phyloP scores from a whole-genome alignment of 768 basidiomycete species.

The Calocybe cyanea region DNA sequence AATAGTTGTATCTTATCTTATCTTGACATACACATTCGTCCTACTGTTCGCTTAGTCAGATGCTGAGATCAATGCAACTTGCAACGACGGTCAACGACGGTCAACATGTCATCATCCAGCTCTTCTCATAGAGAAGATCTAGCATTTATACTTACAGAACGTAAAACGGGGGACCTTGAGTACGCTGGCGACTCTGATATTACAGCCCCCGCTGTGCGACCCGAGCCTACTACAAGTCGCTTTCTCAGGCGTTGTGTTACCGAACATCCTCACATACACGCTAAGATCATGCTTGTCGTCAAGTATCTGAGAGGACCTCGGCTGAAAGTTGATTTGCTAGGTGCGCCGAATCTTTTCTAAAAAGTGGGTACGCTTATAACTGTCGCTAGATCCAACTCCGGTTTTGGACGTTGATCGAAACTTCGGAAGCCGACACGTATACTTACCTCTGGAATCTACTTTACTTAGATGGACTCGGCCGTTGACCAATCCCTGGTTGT shows the following conservation, averaged over 20 bases:
- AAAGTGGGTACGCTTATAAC: slow-evolving; percentile 29
- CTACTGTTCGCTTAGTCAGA: no score
- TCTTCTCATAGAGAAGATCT: no score
- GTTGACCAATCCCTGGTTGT: slow-evolving; percentile 49
- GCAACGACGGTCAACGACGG: no score
- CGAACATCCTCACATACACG: slow-evolving; percentile 17
- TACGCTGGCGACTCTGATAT: slow-evolving; percentile 14
- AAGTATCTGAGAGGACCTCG: slow-evolving; percentile 56
- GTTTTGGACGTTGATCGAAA: slow-evolving; percentile 48
- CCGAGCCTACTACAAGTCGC: slow-evolving; percentile 17
- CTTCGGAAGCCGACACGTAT: slow-evolving; percentile 31
- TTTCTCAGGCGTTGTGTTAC: slow-evolving; percentile 14
- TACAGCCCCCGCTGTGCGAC: slow-evolving; percentile 8
- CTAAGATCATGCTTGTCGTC: slow-evolving; percentile 16
- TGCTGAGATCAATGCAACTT: no score
- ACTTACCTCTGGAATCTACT: slow-evolving; percentile 50
- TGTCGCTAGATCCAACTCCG: slow-evolving; percentile 45
- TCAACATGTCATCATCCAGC: no score
- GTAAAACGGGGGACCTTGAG: not conserved
- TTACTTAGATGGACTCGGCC: slow-evolving; percentile 48
- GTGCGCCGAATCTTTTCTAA: slow-evolving; percentile 20
- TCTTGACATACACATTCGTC: no score
- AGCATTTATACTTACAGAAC: no score
- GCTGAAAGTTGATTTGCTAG: slow-evolving; percentile 50
- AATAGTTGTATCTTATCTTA: no score